phyloP scores from a whole-genome alignment of 176 grass and related monocot species.

The Eragrostis nindensis region DNA sequence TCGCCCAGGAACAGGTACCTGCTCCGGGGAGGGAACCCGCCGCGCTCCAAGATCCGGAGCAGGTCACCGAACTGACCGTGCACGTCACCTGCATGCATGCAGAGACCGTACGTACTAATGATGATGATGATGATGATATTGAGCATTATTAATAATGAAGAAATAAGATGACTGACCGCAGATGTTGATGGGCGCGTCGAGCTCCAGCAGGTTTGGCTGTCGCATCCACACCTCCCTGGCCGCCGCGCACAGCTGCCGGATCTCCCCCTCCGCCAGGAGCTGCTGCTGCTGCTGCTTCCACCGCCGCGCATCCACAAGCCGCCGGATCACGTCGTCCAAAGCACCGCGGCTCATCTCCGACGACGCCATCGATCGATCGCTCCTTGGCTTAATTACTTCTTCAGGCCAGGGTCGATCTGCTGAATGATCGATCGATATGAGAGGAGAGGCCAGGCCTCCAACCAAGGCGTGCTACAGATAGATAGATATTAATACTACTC shows the following conservation, averaged over 20 bases:
- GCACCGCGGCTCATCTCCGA: constrained; percentile 37
- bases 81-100: constrained; percentile 67
- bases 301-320: constrained; percentile 47
- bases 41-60: constrained; percentile 42
- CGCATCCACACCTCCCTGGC: constrained; percentile 62
- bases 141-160: too few species aligned
- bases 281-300: constrained; percentile 28
- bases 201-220: constrained; percentile 63
- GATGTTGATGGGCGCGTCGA: constrained; percentile 64
- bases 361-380: too few species aligned
- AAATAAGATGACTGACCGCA: constrained; percentile 58
- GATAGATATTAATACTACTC: too few species aligned
- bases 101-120: too few species aligned
- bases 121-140: too few species aligned
- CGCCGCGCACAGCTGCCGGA: constrained; percentile 60
- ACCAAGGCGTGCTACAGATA: too few species aligned
- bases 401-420: too few species aligned
- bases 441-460: too few species aligned
- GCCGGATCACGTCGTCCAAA: constrained; percentile 55
- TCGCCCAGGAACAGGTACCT: constrained; percentile 72
- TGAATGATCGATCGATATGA: too few species aligned
- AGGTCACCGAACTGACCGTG: constrained; percentile 65
- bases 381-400: too few species aligned
- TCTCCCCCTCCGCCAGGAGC: constrained; percentile 60
- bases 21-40: constrained; percentile 43